Conservation (phyloP, 2,329 filamentous ascomycete species). For the Aphanocladium album region DNA sequence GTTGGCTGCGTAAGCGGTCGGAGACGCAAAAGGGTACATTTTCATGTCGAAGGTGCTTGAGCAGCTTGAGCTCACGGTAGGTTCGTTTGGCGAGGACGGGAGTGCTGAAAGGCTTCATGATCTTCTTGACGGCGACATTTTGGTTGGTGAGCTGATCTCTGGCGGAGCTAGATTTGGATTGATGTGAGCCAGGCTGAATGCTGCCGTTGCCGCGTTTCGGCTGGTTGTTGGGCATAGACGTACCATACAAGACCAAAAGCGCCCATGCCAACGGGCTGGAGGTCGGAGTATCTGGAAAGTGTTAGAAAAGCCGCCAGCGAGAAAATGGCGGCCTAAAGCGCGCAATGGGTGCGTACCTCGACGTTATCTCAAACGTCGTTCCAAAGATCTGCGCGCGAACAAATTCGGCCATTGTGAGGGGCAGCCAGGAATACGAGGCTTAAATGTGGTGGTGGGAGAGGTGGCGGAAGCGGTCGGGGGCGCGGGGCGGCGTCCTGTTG, state of each 20-base stretch:
- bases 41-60: slow-evolving; percentile 95
- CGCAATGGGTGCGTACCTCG: slow-evolving; percentile 58
- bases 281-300: slow-evolving; percentile 76
- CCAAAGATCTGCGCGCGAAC: slow-evolving; percentile 99
- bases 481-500: slow-evolving; percentile 1
- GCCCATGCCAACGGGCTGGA: slow-evolving; percentile 98
- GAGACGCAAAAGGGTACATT: slow-evolving; percentile 56
- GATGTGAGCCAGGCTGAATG: background rate
- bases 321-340: background rate
- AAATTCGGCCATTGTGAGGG: slow-evolving; percentile 88
- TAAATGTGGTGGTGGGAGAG: background rate
- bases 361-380: slow-evolving; percentile 99
- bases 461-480: slow-evolving; percentile 1
- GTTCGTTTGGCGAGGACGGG: slow-evolving; percentile 96
- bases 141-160: slow-evolving; percentile 96
- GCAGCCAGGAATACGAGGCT: slow-evolving; percentile 13
- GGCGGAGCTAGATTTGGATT: slow-evolving; percentile 68
- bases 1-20: too few species aligned
- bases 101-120: slow-evolving; percentile 99
- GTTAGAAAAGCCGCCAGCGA: background rate
- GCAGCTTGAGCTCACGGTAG: slow-evolving; percentile 92
- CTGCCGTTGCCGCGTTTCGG: background rate
- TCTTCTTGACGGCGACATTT: slow-evolving; percentile 98
- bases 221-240: slow-evolving; percentile 22
- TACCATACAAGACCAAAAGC: slow-evolving; percentile 98